Evolutionary conservation across 352 stramenopile genomes (phyloP).

Genomic region (Phytopythium boreale): DNA sequence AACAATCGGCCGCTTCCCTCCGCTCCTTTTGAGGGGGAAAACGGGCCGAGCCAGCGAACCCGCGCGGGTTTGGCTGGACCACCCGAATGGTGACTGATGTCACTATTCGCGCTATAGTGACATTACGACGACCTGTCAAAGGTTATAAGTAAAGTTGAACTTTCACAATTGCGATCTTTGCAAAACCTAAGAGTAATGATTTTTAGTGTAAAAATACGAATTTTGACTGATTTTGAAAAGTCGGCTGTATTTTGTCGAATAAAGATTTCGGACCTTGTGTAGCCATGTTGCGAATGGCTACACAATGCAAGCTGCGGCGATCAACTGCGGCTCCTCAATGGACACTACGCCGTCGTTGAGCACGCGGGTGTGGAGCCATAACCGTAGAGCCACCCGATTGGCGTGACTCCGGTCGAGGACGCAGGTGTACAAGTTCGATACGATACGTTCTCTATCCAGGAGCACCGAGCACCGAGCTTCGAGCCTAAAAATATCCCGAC

Average conservation of each 20-base stretch:
- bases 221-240: no score
- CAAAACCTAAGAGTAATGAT: no score
- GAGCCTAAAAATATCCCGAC: background rate
- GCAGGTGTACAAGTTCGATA: background rate
- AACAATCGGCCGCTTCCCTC: background rate
- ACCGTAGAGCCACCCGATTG: background rate
- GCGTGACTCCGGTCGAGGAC: background rate
- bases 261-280: background rate
- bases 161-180: no score
- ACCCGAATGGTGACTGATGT: background rate
- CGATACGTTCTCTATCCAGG: background rate
- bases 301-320: background rate
- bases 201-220: no score
- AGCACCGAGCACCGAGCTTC: no score
- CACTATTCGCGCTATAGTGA: background rate
- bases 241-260: no score
- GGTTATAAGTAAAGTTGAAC: no score
- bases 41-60: background rate
- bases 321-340: background rate
- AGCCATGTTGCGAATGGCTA: background rate
- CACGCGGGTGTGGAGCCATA: background rate
- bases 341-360: background rate
- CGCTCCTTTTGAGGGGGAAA: background rate
- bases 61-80: conserved; percentile 1
- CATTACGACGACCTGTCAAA: background rate